Conservation (phyloP, 768 basidiomycete genomes). For the Trametes coccinea region DNA sequence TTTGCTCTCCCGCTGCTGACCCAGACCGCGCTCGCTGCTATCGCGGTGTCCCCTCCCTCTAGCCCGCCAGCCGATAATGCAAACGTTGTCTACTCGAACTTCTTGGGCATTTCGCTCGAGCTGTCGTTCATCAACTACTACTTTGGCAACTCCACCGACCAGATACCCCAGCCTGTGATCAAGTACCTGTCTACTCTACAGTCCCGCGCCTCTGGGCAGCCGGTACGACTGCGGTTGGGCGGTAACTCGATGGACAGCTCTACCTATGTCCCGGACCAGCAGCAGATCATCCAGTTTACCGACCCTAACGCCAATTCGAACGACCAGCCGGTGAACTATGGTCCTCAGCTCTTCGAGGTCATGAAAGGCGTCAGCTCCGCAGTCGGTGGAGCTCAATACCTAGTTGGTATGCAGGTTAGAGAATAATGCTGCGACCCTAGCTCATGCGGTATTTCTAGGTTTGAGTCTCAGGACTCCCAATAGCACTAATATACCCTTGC, state of each 20-base stretch:
- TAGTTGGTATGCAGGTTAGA: constrained; percentile 32
- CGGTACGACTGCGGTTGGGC: constrained; percentile 51
- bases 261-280: constrained; percentile 42
- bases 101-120: constrained; percentile 66
- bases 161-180: constrained; percentile 53
- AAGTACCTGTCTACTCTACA: constrained; percentile 61
- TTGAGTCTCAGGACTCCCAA: constrained; percentile 44
- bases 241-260: constrained; percentile 50
- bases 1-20: constrained; percentile 1
- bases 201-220: constrained; percentile 40
- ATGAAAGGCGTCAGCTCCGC: constrained; percentile 40
- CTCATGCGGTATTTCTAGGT: constrained; percentile 32
- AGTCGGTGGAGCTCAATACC: constrained; percentile 33
- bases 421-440: constrained; percentile 8
- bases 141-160: constrained; percentile 52
- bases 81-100: constrained; percentile 49
- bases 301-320: constrained; percentile 39
- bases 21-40: constrained; percentile 16
- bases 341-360: constrained; percentile 48
- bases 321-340: constrained; percentile 50
- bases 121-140: constrained; percentile 61
- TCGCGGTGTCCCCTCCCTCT: constrained; percentile 24
- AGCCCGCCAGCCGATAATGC: constrained; percentile 37
- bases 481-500: constrained; percentile 34
- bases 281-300: constrained; percentile 43